Evolutionary conservation across 1,139 yeast genomes (phyloP), one percentile per base, ranked within the genome.

Genomic region (Kurtzmaniella quercitrusa): DNA sequence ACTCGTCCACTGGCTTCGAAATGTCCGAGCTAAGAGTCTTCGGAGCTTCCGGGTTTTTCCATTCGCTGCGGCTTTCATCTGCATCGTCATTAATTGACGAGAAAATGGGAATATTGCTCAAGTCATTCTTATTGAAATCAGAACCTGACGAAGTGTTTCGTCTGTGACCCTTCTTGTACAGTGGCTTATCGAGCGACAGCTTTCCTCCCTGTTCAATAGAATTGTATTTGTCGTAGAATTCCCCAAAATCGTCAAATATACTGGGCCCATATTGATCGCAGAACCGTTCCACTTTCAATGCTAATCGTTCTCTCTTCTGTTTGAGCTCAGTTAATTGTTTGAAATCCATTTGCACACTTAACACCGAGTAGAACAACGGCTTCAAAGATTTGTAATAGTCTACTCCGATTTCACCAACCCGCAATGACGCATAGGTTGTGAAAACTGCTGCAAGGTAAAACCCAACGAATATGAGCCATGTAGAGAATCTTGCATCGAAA

Each of bases 241-340:
- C 53, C 34, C 62, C 63, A 48, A 62, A 71, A 60, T 89, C 95
- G 11, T 90, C 88, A 68, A 82, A 89, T 49, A 89, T 62, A 52
- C 77, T 75, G 0, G 95, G 95, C 0, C 96, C 96, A 46, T 82
- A 74, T 41, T 75, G 76, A 56, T 86, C 82, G 49, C 90, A 85
- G 21, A 82, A 70, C 31, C 78, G 81, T 12, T 88, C 79, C 38
- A 89, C 85, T 48, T 79, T 76, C 37, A 60, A 63, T 2, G 85
- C 76, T 44, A 89, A 68, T 40, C 67, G 70, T 36, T 68, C 63
- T 43, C 96, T 69, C 17, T 75, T 71, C 23, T 65, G 55, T 52
- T 85, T 80, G 52, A 89, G 69, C 41, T 77, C 68, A 34, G 73
- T 70, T 38, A 89, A 63, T 49, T 72, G 55, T 24, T 60, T 50